Base-by-base conservation (phyloP, 2,329 filamentous ascomycete genomes). In the Cyanodermella asteris region DNA sequence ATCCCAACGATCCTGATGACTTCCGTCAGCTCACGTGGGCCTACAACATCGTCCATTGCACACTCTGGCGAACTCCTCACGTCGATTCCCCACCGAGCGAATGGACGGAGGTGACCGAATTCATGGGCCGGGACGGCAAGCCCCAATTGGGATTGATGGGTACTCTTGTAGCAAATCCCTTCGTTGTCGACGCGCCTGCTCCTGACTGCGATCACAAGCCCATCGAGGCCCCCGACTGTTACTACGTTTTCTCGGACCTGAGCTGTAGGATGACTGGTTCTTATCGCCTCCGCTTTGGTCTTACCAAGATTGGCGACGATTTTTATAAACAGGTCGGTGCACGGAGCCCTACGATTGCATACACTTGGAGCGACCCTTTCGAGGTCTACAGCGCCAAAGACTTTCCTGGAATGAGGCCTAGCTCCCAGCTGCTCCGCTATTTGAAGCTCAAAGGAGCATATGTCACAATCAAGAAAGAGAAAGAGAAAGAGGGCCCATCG, bases 211-310 rank as follows among this genome's bases (percentile, higher is more conserved):
- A 28, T 10, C 28, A 35, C 13, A 23, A 27, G 5, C 23, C 27
- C 20, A 31, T 21, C 7, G n/a, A n/a, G n/a, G n/a, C n/a, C n/a
- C n/a, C n/a, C n/a, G 33, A 23, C n/a, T 12, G 44, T 47, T 57
- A 56, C 32, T 57, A 56, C 34, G 50, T 56, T 14, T 57, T 57
- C 25, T 43, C 51, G 1, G 53, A 57, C 33, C 42, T 57, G 2
- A 56, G 53, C 3, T 45, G 56, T 13, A 51, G 53, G 22, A 47
- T 46, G 6, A 48, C 51, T 12, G 54, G 54, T 0, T 27, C 46
- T 4, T 57, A 56, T 32, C 46, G 47, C 5, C 37, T 58, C 2
- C 46, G 52, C 18, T 58, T 56, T 33, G 43, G 42, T 7, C 43
- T 58, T 13, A 52, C 56, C 45, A 32, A 33, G 16, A 25, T 34